These are phyloP conservation scores for Leptodontidium sp. DNA, from an alignment of 2,329 filamentous ascomycete species.

Conservation along the genomic window DNA sequence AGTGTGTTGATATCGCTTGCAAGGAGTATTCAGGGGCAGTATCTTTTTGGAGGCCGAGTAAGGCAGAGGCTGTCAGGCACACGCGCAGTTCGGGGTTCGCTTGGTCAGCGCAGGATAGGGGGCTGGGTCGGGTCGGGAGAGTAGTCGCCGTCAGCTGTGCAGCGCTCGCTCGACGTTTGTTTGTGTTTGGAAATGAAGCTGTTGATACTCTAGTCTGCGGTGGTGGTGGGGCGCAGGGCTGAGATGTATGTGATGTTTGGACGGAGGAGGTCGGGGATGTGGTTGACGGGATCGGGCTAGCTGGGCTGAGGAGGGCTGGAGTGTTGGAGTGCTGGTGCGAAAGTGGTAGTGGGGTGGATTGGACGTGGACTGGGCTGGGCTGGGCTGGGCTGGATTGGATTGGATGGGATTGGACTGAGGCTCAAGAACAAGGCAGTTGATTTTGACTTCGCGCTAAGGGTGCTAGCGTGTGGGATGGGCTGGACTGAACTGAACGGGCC, in stretches of 20 bases:
- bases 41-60: slow-evolving; percentile 9
- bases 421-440: slow-evolving; percentile 7
- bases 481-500: background rate
- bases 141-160: background rate
- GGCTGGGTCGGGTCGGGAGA: background rate
- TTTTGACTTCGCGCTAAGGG: slow-evolving; percentile 13
- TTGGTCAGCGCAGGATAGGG: slow-evolving; percentile 33
- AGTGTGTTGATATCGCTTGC: background rate
- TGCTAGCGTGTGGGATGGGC: background rate
- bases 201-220: slow-evolving; percentile 12
- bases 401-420: slow-evolving; percentile 7
- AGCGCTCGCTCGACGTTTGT: background rate
- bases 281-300: slow-evolving; percentile 3
- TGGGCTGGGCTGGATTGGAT: background rate
- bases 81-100: slow-evolving; percentile 28
- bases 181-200: background rate
- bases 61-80: slow-evolving; percentile 23
- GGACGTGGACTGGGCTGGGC: too few species aligned
- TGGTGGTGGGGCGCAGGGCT: slow-evolving; percentile 28
- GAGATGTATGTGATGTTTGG: slow-evolving; percentile 23
- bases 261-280: slow-evolving; percentile 1
- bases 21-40: background rate
- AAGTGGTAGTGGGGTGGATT: too few species aligned
- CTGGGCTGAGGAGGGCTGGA: too few species aligned
- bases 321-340: too few species aligned